A percentile compares a stretch with the other conserved stretches of the same genome.
Conservation (phyloP, 495 filamentous ascomycete genomes). For the Penicillium chermesinum region DNA sequence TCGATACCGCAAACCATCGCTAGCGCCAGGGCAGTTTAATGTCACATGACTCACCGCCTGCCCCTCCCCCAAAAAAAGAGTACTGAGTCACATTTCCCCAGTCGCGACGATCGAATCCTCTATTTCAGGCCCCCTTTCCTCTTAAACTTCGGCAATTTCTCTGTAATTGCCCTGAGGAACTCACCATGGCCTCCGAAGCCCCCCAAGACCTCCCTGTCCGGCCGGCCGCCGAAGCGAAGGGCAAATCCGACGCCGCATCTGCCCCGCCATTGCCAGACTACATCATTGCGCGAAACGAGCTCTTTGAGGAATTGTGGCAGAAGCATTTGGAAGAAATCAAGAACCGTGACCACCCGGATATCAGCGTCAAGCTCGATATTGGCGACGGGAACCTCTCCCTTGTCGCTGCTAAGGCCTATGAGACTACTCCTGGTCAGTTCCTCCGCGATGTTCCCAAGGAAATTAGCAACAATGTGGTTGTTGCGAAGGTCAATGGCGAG, state of each 20-base stretch:
- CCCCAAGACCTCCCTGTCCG: constrained; percentile 39
- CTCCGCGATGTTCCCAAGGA: constrained; percentile 50
- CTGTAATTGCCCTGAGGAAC: constrained; percentile 11
- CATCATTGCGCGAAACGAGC: constrained; percentile 71
- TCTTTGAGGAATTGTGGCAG: constrained; percentile 86
- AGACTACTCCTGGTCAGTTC: constrained; percentile 50
- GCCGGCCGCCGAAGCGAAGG: constrained; percentile 32
- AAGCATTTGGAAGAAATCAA: constrained; percentile 68
- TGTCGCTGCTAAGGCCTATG: constrained; percentile 47
- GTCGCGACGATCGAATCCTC: neutral
- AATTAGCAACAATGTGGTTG: constrained; percentile 53
- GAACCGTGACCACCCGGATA: constrained; percentile 40
- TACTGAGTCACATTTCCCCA: constrained; percentile 16
- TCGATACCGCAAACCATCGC: constrained; percentile 45
- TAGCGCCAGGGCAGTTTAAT: constrained; percentile 38
- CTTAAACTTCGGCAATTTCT: constrained; percentile 15
- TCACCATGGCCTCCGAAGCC: constrained; percentile 37
- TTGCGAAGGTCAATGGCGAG: constrained; percentile 74
- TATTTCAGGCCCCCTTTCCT: neutral
- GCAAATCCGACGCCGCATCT: constrained; percentile 22
- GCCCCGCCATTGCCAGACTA: constrained; percentile 59
- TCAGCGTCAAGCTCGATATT: constrained; percentile 46
- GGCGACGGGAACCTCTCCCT: constrained; percentile 41
- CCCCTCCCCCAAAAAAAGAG: constrained; percentile 13
- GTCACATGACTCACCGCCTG: constrained; percentile 43